A percentile compares a stretch with the other conserved stretches of the same genome.
Evolutionary conservation across 208 protist species (phyloP).

Genomic region (Acanthamoeba royreba): DNA sequence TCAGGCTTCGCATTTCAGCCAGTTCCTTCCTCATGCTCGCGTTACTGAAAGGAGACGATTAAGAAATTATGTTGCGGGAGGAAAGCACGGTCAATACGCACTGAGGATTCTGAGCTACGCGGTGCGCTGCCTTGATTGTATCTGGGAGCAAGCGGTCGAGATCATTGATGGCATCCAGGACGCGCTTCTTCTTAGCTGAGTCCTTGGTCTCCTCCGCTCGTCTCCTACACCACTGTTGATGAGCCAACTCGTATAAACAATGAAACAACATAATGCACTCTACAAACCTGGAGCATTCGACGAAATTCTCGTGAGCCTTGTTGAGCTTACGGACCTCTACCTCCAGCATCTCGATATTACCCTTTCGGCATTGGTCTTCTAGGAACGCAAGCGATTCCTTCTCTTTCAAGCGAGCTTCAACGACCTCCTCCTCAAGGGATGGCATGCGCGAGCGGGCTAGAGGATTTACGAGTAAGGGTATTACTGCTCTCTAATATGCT

Average conservation of each 20-base stretch:
- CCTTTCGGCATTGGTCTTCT: neutral
- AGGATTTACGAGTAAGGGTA: no score
- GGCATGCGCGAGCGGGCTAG: neutral
- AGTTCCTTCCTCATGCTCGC: constrained; percentile 32
- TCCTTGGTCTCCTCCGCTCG: neutral
- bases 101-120: neutral
- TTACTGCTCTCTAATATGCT: neutral
- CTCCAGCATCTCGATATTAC: neutral
- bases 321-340: neutral
- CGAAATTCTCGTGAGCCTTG: neutral
- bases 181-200: neutral
- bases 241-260: no score
- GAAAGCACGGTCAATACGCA: neutral
- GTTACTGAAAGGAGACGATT: no score
- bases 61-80: neutral
- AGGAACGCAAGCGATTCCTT: neutral
- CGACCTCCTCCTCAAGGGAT: neutral
- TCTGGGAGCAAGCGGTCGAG: constrained; percentile 31
- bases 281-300: neutral
- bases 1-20: neutral
- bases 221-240: no score
- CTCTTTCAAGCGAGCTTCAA: neutral
- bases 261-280: no score
- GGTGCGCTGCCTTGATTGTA: neutral
- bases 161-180: constrained; percentile 22